Evolutionary conservation across 257 asterid genomes (phyloP).

Genomic region (Asclepias syriaca): DNA sequence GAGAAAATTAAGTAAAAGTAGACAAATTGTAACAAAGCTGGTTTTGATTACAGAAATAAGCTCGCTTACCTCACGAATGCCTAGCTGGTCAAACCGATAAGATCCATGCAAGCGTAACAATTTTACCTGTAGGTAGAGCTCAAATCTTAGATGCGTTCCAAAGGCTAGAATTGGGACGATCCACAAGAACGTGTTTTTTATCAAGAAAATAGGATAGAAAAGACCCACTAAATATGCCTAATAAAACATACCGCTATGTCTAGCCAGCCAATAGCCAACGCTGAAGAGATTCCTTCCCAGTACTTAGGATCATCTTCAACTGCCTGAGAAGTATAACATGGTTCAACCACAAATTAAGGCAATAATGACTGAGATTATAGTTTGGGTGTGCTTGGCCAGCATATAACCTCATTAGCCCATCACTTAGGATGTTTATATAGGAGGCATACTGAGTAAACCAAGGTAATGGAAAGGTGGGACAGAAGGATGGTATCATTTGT

Average conservation of each 20-base stretch:
- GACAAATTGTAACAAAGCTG: background rate
- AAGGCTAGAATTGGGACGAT: background rate
- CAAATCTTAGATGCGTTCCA: background rate
- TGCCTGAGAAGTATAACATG: conserved; percentile 37
- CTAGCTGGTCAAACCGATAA: conserved; percentile 73
- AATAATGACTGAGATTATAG: background rate
- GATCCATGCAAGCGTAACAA: conserved; percentile 91
- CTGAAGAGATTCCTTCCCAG: conserved; percentile 87
- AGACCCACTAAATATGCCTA: background rate
- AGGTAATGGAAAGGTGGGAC: background rate
- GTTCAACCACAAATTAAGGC: background rate
- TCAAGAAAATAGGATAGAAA: background rate
- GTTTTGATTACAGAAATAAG: background rate
- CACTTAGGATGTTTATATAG: background rate
- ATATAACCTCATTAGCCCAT: background rate
- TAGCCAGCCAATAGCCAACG: conserved; percentile 94
- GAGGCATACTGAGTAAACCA: background rate
- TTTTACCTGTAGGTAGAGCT: conserved; percentile 52
- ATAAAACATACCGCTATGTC: conserved; percentile 64
- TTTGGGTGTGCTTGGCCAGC: background rate
- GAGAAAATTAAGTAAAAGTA: background rate
- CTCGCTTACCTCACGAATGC: conserved; percentile 69
- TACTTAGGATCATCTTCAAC: conserved; percentile 84
- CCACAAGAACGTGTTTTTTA: background rate
- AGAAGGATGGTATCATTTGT: background rate